Evolutionary conservation across 768 basidiomycete genomes (phyloP).

Genomic region (Dentipellis fragilis): DNA sequence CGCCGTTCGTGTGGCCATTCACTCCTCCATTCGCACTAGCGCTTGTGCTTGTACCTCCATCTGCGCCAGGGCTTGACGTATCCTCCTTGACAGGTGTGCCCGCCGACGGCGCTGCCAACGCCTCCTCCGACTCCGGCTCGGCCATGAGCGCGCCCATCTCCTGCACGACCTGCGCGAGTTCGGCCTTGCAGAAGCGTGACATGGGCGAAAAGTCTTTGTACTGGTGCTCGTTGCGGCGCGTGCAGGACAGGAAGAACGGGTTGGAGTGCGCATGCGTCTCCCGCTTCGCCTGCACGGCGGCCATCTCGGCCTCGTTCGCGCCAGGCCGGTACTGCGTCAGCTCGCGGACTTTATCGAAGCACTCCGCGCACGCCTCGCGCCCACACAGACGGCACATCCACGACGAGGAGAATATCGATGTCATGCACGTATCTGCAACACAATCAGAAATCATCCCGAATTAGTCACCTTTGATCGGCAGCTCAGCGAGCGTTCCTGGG

Average conservation of each 20-base stretch:
- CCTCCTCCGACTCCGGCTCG: slow-evolving; percentile 11
- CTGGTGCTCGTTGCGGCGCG: slow-evolving; percentile 60
- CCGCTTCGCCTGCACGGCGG: slow-evolving; percentile 38
- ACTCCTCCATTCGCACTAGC: background rate
- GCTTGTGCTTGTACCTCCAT: background rate
- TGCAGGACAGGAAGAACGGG: slow-evolving; percentile 68
- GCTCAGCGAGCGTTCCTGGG: background rate
- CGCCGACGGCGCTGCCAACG: background rate
- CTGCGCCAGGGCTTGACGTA: background rate
- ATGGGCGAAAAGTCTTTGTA: slow-evolving; percentile 67
- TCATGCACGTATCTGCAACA: slow-evolving; percentile 78
- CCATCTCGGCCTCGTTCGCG: slow-evolving; percentile 37
- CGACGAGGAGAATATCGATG: slow-evolving; percentile 80
- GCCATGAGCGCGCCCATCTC: slow-evolving; percentile 55
- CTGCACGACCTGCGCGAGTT: slow-evolving; percentile 53
- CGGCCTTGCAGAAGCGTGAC: slow-evolving; percentile 58
- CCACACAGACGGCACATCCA: slow-evolving; percentile 93
- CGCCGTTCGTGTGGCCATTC: background rate
- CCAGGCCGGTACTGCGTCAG: slow-evolving; percentile 45
- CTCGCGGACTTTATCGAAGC: slow-evolving; percentile 59
- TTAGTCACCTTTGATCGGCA: slow-evolving; percentile 5
- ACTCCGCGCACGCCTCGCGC: slow-evolving; percentile 81
- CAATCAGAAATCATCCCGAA: background rate
- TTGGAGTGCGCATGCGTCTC: slow-evolving; percentile 57
- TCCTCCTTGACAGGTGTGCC: background rate